Conservation (phyloP, 352 stramenopile species). For the Globisporangium emineosum region DNA sequence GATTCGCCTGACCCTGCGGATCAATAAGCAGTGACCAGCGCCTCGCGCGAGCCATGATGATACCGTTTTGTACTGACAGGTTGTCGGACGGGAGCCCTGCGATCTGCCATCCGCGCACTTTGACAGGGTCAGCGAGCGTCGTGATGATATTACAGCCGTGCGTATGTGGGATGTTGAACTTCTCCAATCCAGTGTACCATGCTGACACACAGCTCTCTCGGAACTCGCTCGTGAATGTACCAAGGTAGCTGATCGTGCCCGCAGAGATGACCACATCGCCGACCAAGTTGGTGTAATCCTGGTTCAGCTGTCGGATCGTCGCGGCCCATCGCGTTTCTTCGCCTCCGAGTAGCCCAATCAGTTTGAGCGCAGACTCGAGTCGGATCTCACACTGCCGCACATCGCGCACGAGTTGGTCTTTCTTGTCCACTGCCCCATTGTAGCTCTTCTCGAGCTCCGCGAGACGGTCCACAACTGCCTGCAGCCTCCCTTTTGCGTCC, state of each 20-base stretch:
- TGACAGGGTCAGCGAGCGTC: constrained; percentile 89
- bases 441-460: constrained; percentile 89
- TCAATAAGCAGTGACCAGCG: constrained; percentile 92
- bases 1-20: constrained; percentile 91
- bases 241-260: constrained; percentile 91
- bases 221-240: constrained; percentile 93
- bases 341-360: constrained; percentile 88
- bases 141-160: constrained; percentile 82
- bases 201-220: constrained; percentile 75
- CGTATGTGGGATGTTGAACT: constrained; percentile 79
- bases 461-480: constrained; percentile 85
- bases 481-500: constrained; percentile 78
- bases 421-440: constrained; percentile 84
- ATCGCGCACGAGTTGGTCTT: constrained; percentile 78
- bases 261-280: constrained; percentile 91
- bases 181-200: constrained; percentile 81
- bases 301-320: constrained; percentile 77
- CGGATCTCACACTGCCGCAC: constrained; percentile 83
- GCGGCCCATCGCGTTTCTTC: constrained; percentile 89
- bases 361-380: constrained; percentile 86
- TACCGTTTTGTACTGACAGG: constrained; percentile 91
- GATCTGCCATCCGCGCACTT: constrained; percentile 90
- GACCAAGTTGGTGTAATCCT: constrained; percentile 86
- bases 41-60: constrained; percentile 89
- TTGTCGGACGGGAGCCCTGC: constrained; percentile 89